A percentile compares a stretch with the other conserved stretches of the same genome.
Evolutionary conservation across 2,329 filamentous ascomycete genomes (phyloP).

Genomic region (Neoscytalidium dimidiatum): DNA sequence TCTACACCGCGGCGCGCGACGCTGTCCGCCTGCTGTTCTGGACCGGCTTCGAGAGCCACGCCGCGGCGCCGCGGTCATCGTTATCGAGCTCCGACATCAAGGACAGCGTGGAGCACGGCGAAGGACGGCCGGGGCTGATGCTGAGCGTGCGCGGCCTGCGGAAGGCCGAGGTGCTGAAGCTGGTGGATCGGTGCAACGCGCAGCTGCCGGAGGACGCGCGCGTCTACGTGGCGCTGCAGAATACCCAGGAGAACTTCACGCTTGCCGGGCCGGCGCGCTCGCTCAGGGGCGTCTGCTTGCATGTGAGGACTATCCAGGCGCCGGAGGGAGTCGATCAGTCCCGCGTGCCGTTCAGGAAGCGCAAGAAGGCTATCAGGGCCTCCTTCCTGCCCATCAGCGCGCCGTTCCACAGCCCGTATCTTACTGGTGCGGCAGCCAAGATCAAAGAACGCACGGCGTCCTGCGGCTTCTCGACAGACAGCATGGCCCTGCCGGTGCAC

Average conservation of each 20-base stretch:
- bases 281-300: slow-evolving; percentile 23
- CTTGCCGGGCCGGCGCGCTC: slow-evolving; percentile 33
- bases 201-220: slow-evolving; percentile 25
- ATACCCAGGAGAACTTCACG: slow-evolving; percentile 32
- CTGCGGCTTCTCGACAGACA: background rate
- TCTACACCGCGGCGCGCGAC: slow-evolving; percentile 29
- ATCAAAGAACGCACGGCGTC: background rate
- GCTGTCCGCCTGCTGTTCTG: slow-evolving; percentile 39
- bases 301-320: background rate
- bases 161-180: slow-evolving; percentile 22
- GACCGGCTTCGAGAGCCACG: slow-evolving; percentile 34
- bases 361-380: slow-evolving; percentile 30
- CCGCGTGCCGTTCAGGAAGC: slow-evolving; percentile 31
- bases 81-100: slow-evolving; percentile 19
- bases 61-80: slow-evolving; percentile 20
- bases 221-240: slow-evolving; percentile 31
- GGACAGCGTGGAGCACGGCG: slow-evolving; percentile 24
- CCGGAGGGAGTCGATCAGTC: slow-evolving; percentile 24
- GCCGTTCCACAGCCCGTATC: slow-evolving; percentile 43
- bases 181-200: slow-evolving; percentile 29
- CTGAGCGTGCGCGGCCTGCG: slow-evolving; percentile 32
- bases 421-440: slow-evolving; percentile 22
- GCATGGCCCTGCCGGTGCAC: background rate
- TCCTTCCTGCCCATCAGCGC: slow-evolving; percentile 44
- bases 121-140: slow-evolving; percentile 29